These are phyloP conservation scores for Epichloe sylvatica DNA, from an alignment of 2,329 filamentous ascomycete species.

Conservation along the genomic window DNA sequence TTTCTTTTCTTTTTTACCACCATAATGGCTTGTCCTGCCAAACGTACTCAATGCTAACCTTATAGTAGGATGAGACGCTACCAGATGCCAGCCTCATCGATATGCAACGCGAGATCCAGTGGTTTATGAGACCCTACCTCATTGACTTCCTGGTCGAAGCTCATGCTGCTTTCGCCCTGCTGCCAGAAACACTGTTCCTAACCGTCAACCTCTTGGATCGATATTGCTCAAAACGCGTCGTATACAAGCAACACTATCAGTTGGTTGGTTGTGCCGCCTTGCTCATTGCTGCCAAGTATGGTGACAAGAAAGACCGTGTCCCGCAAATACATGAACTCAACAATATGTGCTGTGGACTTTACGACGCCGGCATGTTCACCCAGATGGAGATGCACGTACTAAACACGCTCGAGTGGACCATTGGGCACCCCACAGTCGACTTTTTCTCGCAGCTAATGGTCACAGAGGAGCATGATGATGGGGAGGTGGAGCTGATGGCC, in stretches of 20 bases:
- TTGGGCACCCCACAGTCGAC: constrained; percentile 92
- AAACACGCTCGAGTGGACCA: constrained; percentile 90
- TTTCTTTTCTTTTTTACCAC: neutral
- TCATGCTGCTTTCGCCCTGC: constrained; percentile 82
- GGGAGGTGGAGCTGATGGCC: constrained; percentile 87
- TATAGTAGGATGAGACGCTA: constrained; percentile 57
- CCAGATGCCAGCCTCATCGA: constrained; percentile 96
- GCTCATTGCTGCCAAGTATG: constrained; percentile 95
- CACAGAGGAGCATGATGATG: constrained; percentile 62
- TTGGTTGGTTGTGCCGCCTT: constrained; percentile 91
- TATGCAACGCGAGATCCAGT: constrained; percentile 97
- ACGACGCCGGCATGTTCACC: constrained; percentile 98
- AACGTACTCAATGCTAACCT: constrained; percentile 12
- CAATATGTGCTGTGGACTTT: constrained; percentile 97
- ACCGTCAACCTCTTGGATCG: constrained; percentile 92
- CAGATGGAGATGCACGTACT: constrained; percentile 99
- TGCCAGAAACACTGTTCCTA: constrained; percentile 90
- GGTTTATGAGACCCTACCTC: constrained; percentile 98
- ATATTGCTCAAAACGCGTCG: constrained; percentile 93
- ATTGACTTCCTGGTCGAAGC: constrained; percentile 97
- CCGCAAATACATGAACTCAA: constrained; percentile 93
- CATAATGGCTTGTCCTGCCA: neutral
- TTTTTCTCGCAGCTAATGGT: constrained; percentile 82
- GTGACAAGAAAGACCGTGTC: constrained; percentile 97
- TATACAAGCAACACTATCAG: constrained; percentile 99